Evolutionary conservation across 2,329 filamentous ascomycete genomes (phyloP).

Genomic region (Trichophyton equinum): DNA sequence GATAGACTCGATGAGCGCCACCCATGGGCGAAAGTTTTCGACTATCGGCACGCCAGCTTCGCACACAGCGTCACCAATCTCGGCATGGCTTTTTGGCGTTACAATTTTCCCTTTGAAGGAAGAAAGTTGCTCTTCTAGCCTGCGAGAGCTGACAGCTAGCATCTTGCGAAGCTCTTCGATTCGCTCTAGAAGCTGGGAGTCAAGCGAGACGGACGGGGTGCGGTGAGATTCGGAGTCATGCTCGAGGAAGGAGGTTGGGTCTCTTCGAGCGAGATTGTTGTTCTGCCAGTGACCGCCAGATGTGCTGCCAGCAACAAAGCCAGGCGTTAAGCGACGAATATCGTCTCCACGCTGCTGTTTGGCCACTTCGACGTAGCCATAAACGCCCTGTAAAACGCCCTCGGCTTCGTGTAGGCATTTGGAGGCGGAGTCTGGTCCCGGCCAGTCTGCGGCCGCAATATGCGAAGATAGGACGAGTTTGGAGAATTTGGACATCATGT

Average conservation of each 20-base stretch:
- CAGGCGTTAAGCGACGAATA: conserved; percentile 82
- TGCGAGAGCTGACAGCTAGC: conserved; percentile 72
- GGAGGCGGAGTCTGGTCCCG: conserved; percentile 80
- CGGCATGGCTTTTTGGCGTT: conserved; percentile 61
- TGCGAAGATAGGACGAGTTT: conserved; percentile 96
- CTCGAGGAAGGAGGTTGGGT: conserved; percentile 66
- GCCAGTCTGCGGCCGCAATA: conserved; percentile 92
- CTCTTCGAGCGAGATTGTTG: conserved; percentile 49
- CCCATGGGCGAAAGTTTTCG: conserved; percentile 81
- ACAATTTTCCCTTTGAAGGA: conserved; percentile 68
- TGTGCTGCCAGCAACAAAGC: conserved; percentile 77
- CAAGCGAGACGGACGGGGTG: conserved; percentile 63
- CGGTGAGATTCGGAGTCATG: conserved; percentile 61
- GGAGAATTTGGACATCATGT: conserved; percentile 99
- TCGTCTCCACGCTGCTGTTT: conserved; percentile 86
- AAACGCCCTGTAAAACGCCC: conserved; percentile 83
- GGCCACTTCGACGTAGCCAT: conserved; percentile 91
- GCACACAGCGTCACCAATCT: conserved; percentile 73
- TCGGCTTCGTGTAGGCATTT: conserved; percentile 98
- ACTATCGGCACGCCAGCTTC: conserved; percentile 64
- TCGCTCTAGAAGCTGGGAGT: conserved; percentile 64
- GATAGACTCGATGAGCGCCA: conserved; percentile 80
- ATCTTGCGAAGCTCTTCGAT: conserved; percentile 77
- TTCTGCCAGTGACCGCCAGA: conserved; percentile 78
- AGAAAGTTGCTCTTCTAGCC: conserved; percentile 67